Evolutionary conservation across 1,284 basidiomycete species (phyloP).

Genomic region (Salmacisia buchloeana): DNA sequence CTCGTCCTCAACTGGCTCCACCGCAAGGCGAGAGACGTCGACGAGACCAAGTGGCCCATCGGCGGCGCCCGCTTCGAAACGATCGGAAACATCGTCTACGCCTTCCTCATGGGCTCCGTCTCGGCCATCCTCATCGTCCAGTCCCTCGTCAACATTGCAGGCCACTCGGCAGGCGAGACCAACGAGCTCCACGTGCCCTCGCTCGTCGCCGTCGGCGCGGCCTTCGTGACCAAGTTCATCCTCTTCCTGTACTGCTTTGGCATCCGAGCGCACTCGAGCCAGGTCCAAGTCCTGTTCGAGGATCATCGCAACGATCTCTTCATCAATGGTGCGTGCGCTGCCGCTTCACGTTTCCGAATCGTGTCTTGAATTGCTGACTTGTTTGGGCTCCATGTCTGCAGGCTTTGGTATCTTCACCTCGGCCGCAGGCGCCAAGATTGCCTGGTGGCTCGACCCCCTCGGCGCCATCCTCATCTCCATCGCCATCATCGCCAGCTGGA

Average conservation of each 20-base stretch:
- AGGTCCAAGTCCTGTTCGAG: slow-evolving; percentile 89
- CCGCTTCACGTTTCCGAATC: slow-evolving; percentile 16
- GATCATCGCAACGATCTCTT: slow-evolving; percentile 83
- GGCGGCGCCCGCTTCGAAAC: slow-evolving; percentile 13
- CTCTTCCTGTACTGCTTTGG: slow-evolving; percentile 82
- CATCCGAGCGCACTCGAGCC: slow-evolving; percentile 72
- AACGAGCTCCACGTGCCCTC: slow-evolving; percentile 74
- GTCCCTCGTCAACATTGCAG: slow-evolving; percentile 66
- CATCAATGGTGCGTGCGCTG: slow-evolving; percentile 57
- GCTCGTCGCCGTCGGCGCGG: slow-evolving; percentile 72
- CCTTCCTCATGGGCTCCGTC: slow-evolving; percentile 70
- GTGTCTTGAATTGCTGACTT: neutral
- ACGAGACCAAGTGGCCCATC: slow-evolving; percentile 82
- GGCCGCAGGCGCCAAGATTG: slow-evolving; percentile 77
- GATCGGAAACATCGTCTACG: slow-evolving; percentile 64
- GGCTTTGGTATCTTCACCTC: slow-evolving; percentile 75
- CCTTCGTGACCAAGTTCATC: slow-evolving; percentile 75
- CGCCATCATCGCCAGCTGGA: slow-evolving; percentile 77
- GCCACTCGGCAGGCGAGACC: slow-evolving; percentile 58
- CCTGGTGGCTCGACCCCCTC: slow-evolving; percentile 77
- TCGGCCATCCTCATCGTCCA: slow-evolving; percentile 81
- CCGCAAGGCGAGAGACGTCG: slow-evolving; percentile 65
- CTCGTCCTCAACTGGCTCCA: slow-evolving; percentile 77
- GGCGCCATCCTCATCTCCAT: slow-evolving; percentile 69
- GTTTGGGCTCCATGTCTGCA: neutral